A percentile compares a stretch with the other conserved stretches of the same genome.
Evolutionary conservation across 192 early-diverging fungal genomes (phyloP).

Genomic region (Coemansia guatemalensis): DNA sequence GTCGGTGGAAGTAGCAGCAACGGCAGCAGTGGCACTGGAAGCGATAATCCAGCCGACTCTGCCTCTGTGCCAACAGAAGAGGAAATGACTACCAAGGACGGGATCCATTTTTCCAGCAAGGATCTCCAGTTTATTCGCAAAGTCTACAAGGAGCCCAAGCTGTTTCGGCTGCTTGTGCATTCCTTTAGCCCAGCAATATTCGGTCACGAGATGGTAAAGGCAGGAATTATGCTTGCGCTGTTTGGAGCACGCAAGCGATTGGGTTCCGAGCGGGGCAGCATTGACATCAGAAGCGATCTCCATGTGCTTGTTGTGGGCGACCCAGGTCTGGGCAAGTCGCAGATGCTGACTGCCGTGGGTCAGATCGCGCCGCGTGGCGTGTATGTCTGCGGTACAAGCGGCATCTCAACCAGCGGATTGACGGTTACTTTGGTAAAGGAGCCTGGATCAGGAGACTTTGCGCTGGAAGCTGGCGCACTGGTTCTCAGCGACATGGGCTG

Average conservation of each 20-base stretch:
- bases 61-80: constrained; percentile 22
- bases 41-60: background rate
- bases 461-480: constrained; percentile 76
- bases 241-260: constrained; percentile 63
- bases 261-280: constrained; percentile 27
- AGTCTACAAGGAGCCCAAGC: constrained; percentile 56
- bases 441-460: constrained; percentile 69
- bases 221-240: constrained; percentile 73
- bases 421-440: constrained; percentile 75
- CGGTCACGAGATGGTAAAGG: constrained; percentile 85
- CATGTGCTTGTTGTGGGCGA: constrained; percentile 81
- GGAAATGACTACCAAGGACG: constrained; percentile 60
- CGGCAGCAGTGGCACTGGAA: constrained; percentile 5
- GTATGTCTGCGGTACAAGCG: constrained; percentile 74
- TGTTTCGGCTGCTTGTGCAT: constrained; percentile 75
- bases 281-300: constrained; percentile 65
- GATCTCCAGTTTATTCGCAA: constrained; percentile 74
- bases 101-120: constrained; percentile 65
- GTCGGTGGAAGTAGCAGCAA: constrained; percentile 50
- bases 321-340: constrained; percentile 84
- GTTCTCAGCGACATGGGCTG: constrained; percentile 89
- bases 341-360: constrained; percentile 82
- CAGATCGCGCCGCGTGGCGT: constrained; percentile 80
- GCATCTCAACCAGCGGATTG: constrained; percentile 64
- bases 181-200: constrained; percentile 80